A percentile compares a stretch with the other conserved stretches of the same genome.
These are phyloP conservation scores for Phytophthora citricola DNA, from an alignment of 352 stramenopile species.

Conservation along the genomic window DNA sequence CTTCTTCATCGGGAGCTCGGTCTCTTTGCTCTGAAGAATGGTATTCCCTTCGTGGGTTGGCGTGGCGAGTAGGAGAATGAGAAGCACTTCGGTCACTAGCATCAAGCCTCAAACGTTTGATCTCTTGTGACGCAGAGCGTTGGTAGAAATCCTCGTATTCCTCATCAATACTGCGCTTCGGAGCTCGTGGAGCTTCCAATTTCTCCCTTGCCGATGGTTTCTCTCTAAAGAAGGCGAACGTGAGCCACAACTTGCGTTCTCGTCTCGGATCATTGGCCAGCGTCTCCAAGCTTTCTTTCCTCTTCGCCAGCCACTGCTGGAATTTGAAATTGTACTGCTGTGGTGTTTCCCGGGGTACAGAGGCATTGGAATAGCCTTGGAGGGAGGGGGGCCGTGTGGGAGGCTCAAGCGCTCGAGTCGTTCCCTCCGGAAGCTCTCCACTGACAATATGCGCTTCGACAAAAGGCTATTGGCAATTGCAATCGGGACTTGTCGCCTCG, in stretches of 20 bases:
- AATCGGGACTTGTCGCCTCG: not conserved
- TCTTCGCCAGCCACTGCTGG: constrained; percentile 11
- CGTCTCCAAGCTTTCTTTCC: constrained; percentile 5
- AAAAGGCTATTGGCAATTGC: not conserved
- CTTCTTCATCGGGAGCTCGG: not conserved
- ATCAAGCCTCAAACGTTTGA: constrained; percentile 13
- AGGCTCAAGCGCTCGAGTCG: constrained; percentile 1
- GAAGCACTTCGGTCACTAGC: constrained; percentile 13
- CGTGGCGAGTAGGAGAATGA: not conserved
- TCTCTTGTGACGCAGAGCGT: constrained; percentile 3
- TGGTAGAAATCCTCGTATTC: constrained; percentile 23
- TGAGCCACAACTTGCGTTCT: constrained; percentile 23
- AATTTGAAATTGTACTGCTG: constrained; percentile 11
- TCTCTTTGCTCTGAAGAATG: not conserved
- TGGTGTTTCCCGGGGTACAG: constrained; percentile 5
- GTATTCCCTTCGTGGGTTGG: not conserved
- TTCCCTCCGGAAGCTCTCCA: constrained; percentile 9
- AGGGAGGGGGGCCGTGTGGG: not conserved
- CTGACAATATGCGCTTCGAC: constrained; percentile 6
- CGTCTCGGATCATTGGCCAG: constrained; percentile 3
- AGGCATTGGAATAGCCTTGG: constrained; percentile 3
- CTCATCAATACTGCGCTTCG: constrained; percentile 21
- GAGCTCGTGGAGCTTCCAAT: not conserved
- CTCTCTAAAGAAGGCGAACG: constrained; percentile 13
- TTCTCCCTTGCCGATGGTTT: not conserved